Evolutionary conservation across 306 rosid species (phyloP), one percentile per base, ranked within the genome.

Genomic region (Medicago lupulina): DNA sequence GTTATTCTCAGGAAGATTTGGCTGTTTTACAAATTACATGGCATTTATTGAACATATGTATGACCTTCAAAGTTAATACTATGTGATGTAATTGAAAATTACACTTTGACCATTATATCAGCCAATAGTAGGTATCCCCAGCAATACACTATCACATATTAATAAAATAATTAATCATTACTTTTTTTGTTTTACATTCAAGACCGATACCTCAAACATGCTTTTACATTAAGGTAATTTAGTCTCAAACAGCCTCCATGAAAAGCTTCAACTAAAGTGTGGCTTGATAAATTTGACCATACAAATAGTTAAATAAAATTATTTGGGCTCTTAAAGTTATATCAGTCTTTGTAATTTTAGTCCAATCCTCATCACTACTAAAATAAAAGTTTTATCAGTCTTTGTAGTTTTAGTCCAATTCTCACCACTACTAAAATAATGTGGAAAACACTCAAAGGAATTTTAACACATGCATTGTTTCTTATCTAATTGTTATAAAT

Each of bases 171-270:
- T n/a, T 41, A 69, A 25, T 41, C 70, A 62, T 70, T 18, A 53
- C 43, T 17, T 69, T 69, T 17, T 74, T 73, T 73, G 54, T 31
- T 73, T 57, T 59, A 11, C 18, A 62, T 68, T 40, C 60, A 25
- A 67, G 73, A 44, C 23, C 21, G 60, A 59, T 49, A 70, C 71
- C 9, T 25, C 46, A n/a, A 19, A 9, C 63, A 70, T 57, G 76
- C 65, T 47, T 80, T 13, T 17, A 74, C 50, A 67, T 34, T 31
- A 28, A 67, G 76, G 28, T 65, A 68, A 46, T n/a, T 7, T 19
- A 51, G 47, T 61, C 67, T 47, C 8, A 46, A 60, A 62, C 75
- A 63, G 70, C 55, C 54, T 76, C 58, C 59, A 65, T 61, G 54
- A 40, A 6, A 70, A 76, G 44, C 17, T 81, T 62, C 34, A 70